Evolutionary conservation across 768 basidiomycete genomes (phyloP), one percentile per base, ranked within the genome.

Genomic region (Hygrophorus pudorinus): DNA sequence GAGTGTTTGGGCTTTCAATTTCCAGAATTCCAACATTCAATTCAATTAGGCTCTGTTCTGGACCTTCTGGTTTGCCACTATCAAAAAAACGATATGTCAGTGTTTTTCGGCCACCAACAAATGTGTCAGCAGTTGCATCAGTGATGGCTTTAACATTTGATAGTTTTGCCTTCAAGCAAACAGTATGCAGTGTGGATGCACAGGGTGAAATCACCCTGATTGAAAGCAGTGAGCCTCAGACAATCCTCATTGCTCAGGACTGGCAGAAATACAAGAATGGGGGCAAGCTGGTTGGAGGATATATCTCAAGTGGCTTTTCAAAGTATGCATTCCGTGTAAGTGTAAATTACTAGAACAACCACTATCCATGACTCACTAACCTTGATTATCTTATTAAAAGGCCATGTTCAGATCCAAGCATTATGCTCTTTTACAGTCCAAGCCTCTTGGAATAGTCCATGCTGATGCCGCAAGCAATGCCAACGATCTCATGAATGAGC

Each of bases 271-370:
- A 38, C 17, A 13, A 41, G 5, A 16, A 29, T 4, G 42, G 45
- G 14, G 41, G 14, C 13, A 37, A 45, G 13, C 41, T 40, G 3
- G 5, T 27, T 13, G 41, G 39, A n/a, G 52, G 48, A 24, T 52
- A 51, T 41, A 24, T 53, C 41, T 24, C 44, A 0, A 47, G 41
- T 16, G 52, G 52, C 11, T 35, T 47, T 7, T 41, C 39, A 24
- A 55, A 55, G 17, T 50, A 34, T 48, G 51, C 40, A 0, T 55
- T 50, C 14, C 20, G 7, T 1, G 53, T 46, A 21, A 35, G 50
- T 34, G 12, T 21, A 18, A 37, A 0, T 29, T 38, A 37, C n/a
- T 34, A 39, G n/a, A 42, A 41, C 29, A 46, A 41, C 24, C 34
- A 41, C 4, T 12, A 20, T 6, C 33, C 36, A 12, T 8, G 8